Percentiles rank a stretch among this genome's conserved stretches.
phyloP scores from a whole-genome alignment of 768 basidiomycete species.

The Boletus sp. region DNA sequence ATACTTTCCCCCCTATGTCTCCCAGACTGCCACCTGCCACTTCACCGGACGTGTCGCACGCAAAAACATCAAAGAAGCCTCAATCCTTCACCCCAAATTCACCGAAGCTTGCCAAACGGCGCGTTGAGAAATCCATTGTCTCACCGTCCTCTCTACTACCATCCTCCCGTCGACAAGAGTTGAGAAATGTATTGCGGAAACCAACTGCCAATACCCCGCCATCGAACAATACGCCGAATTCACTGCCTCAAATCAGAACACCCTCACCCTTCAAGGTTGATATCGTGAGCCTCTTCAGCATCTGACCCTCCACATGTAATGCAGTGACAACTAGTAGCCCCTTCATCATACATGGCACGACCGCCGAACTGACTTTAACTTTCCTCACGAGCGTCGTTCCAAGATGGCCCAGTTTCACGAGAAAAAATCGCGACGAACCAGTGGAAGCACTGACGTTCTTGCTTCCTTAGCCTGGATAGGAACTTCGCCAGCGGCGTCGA shows the following conservation, averaged over 20 bases:
- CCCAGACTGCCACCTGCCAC: background rate
- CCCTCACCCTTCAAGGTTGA: slow-evolving; percentile 27
- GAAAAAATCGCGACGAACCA: slow-evolving; percentile 4
- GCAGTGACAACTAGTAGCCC: slow-evolving; percentile 22
- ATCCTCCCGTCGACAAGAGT: background rate
- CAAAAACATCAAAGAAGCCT: background rate
- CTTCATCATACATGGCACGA: slow-evolving; percentile 30
- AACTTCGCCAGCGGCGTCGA: background rate
- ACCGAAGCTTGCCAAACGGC: slow-evolving; percentile 10
- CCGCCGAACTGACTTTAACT: slow-evolving; percentile 19
- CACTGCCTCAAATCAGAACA: slow-evolving; percentile 22
- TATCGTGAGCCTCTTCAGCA: slow-evolving; percentile 18
- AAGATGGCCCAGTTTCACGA: background rate
- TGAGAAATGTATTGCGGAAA: slow-evolving; percentile 7
- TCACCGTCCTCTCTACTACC: background rate
- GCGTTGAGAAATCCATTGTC: background rate
- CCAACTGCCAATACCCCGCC: background rate
- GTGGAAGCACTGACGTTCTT: slow-evolving; percentile 24
- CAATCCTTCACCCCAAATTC: background rate
- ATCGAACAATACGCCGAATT: background rate
- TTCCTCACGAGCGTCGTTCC: background rate
- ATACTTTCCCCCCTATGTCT: slow-evolving; percentile 6
- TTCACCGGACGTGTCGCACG: background rate
- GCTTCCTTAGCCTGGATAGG: slow-evolving; percentile 36
- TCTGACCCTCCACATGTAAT: background rate